Evolutionary conservation across 177 flowering plant species (phyloP), one percentile per base, ranked within the genome.

Genomic region (Vitis hybrid): DNA sequence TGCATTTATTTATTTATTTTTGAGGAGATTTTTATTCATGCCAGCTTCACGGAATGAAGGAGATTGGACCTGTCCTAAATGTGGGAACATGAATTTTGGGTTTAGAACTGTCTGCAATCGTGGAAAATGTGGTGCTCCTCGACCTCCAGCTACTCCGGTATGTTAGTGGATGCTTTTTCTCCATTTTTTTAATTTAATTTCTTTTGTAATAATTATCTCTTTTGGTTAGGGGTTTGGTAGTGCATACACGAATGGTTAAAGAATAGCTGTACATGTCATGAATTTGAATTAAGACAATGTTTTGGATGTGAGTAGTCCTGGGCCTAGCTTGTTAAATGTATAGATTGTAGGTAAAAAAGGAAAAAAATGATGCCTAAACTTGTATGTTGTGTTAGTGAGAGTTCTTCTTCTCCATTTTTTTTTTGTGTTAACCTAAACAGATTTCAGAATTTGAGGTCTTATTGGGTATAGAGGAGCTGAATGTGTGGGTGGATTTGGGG

Each of bases 21-120:
- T 13, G 67, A 56, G 34, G 45, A 45, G 13, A 15, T 55, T 15
- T 69, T 65, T 71, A 14, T 62, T 15, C 15, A 7, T 81, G 64
- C 62, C 69, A 84, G 87, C 70, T 78, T 67, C 82, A 30, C 74
- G 79, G 52, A 80, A 74, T 58, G 87, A 80, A 51, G 85, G 85
- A 64, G 85, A 84, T 64, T 84, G 87, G 85, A 82, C 82, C 51
- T 84, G 87, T 55, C 78, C 76, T 45, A 78, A 78, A 21, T 84
- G 87, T 78, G 87, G 85, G 34, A 82, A 84, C 64, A 69, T 78
- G 64, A 84, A 84, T 72, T 84, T 84, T 70, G 80, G 78, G 54
- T 84, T 84, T 65, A 78, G 87, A 71, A 75, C 79, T 67, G 83
- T 78, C 56, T 84, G 87, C 72, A 84, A 84, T 67, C 83, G 83